Conservation (phyloP, 176 grass and related monocot genomes). For the Avena atlantica region DNA sequence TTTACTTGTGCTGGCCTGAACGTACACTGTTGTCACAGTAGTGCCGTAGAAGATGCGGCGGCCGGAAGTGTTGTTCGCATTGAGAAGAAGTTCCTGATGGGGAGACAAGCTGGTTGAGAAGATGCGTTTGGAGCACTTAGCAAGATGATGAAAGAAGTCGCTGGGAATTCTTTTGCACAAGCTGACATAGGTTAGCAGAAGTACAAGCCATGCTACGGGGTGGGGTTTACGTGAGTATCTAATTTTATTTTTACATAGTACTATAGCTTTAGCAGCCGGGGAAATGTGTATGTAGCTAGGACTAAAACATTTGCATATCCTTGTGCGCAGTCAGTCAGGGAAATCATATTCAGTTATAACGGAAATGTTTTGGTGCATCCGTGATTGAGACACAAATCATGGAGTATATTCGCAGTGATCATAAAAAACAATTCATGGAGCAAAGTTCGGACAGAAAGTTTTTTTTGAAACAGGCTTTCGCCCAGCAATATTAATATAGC, state of each 20-base stretch:
- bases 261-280: neutral
- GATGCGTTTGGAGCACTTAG: neutral
- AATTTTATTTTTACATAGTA: neutral
- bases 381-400: neutral
- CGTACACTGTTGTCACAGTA: neutral
- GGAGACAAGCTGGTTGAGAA: neutral
- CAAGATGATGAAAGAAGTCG: constrained; percentile 11
- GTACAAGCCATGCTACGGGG: neutral
- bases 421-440: too few relatives aligned
- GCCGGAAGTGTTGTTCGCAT: neutral
- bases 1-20: neutral
- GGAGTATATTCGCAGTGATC: too few relatives aligned
- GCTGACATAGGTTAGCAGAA: constrained; percentile 1
- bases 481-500: too few relatives aligned
- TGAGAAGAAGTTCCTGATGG: neutral
- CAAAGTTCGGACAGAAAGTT: too few relatives aligned
- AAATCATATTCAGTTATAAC: neutral
- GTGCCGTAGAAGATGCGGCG: neutral
- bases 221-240: neutral
- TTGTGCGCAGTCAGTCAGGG: neutral
- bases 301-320: constrained; percentile 3
- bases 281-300: constrained; percentile 11
- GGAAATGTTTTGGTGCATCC: neutral
- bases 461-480: too few relatives aligned
- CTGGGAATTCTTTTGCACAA: neutral